Evolutionary conservation across 805 yeast species (phyloP).

Genomic region (Candida sithepensis): DNA sequence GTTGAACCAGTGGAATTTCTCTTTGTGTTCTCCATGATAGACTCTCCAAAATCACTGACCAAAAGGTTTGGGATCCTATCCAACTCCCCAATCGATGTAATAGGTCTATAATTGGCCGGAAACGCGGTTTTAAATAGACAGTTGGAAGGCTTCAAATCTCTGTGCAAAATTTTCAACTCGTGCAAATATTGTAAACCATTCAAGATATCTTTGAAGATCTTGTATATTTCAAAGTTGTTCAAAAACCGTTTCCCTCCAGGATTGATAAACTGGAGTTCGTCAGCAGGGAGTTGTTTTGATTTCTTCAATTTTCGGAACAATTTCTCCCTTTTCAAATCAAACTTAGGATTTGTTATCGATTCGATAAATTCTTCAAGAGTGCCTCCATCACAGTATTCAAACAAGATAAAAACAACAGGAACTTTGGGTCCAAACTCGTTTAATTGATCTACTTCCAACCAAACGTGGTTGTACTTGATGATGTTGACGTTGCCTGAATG

Average conservation of each 20-base stretch:
- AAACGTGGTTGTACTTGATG: slow-evolving; percentile 85
- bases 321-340: slow-evolving; percentile 36
- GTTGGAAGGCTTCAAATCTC: slow-evolving; percentile 88
- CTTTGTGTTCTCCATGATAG: slow-evolving; percentile 64
- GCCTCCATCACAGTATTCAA: slow-evolving; percentile 88
- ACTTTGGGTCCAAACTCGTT: slow-evolving; percentile 53
- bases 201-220: slow-evolving; percentile 63
- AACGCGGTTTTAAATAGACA: slow-evolving; percentile 54
- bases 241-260: slow-evolving; percentile 28
- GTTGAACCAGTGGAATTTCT: slow-evolving; percentile 77
- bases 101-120: slow-evolving; percentile 20
- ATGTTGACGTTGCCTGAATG: slow-evolving; percentile 45
- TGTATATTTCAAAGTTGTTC: slow-evolving; percentile 57
- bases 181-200: slow-evolving; percentile 74
- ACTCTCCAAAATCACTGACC: slow-evolving; percentile 89
- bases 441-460: slow-evolving; percentile 69
- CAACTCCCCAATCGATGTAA: slow-evolving; percentile 20
- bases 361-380: slow-evolving; percentile 67
- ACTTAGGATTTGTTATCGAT: slow-evolving; percentile 33
- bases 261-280: neutral
- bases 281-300: slow-evolving; percentile 2
- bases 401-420: slow-evolving; percentile 68
- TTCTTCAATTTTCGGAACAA: slow-evolving; percentile 24
- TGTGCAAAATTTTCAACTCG: slow-evolving; percentile 70
- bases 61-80: slow-evolving; percentile 58